phyloP scores from a whole-genome alignment of 306 rosid species.

The Sechiopsis laciniata region DNA sequence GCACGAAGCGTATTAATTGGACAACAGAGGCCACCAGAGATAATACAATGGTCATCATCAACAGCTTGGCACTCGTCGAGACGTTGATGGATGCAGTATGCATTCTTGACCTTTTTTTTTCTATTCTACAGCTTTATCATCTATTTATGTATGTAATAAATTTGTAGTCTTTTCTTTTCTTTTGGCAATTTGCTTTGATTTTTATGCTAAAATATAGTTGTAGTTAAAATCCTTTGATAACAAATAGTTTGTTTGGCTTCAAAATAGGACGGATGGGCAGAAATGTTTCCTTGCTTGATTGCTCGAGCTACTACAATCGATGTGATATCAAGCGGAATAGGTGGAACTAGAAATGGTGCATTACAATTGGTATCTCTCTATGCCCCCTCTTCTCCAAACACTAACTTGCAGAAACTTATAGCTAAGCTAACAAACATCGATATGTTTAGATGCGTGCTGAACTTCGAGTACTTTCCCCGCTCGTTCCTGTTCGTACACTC shows the following conservation, averaged over 20 bases:
- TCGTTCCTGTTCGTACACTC: conserved; percentile 64
- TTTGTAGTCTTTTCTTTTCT: background rate
- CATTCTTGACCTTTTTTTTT: conserved; percentile 16
- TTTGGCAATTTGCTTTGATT: background rate
- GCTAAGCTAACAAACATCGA: background rate
- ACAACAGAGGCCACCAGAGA: conserved; percentile 62
- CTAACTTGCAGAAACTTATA: background rate
- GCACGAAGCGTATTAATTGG: conserved; percentile 37
- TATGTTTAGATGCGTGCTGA: conserved; percentile 65
- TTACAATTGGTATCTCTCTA: conserved; percentile 54
- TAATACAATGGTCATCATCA: conserved; percentile 38
- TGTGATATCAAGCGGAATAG: conserved; percentile 42
- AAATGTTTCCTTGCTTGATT: conserved; percentile 58
- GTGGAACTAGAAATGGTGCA: conserved; percentile 58
- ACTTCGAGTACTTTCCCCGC: conserved; percentile 70
- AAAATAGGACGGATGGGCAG: conserved; percentile 65
- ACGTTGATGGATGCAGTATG: conserved; percentile 65
- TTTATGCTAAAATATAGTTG: background rate
- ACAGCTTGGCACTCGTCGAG: conserved; percentile 52
- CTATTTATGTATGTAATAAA: background rate
- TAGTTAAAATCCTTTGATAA: conserved; percentile 9
- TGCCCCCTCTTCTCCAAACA: background rate
- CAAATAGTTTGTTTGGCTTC: conserved; percentile 19
- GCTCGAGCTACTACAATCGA: conserved; percentile 54
- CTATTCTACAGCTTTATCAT: background rate